phyloP scores from a whole-genome alignment of 2,329 filamentous ascomycete species.

The Aspergillus sp. region DNA sequence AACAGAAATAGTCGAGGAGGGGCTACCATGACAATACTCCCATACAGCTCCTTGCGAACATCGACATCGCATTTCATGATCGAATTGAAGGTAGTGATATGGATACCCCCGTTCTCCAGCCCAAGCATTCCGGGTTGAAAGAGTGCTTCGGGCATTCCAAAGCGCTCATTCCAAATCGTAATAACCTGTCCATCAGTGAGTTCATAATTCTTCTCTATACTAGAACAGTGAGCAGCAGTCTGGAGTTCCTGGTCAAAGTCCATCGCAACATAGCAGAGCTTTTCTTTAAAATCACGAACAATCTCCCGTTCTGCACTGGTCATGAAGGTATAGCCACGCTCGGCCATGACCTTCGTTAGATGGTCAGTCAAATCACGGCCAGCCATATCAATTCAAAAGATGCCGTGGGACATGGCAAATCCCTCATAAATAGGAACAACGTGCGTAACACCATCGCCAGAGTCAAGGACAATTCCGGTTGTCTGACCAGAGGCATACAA shows the following conservation, averaged over 20 bases:
- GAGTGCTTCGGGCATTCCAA: slow-evolving; percentile 98
- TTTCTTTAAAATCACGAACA: slow-evolving; percentile 99
- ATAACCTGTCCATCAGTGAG: slow-evolving; percentile 99
- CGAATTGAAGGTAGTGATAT: slow-evolving; percentile 99
- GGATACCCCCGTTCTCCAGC: slow-evolving; percentile 98
- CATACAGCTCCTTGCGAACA: slow-evolving; percentile 99
- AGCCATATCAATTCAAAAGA: slow-evolving; percentile 99
- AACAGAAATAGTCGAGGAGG: slow-evolving; percentile 2
- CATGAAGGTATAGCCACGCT: slow-evolving; percentile 99
- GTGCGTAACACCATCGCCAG: slow-evolving; percentile 99
- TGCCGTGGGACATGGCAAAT: slow-evolving; percentile 99
- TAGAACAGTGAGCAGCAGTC: slow-evolving; percentile 97
- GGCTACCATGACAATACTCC: slow-evolving; percentile 99
- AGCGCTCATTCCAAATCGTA: slow-evolving; percentile 99
- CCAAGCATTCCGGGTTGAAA: slow-evolving; percentile 98
- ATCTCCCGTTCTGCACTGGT: slow-evolving; percentile 99
- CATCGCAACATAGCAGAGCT: slow-evolving; percentile 99
- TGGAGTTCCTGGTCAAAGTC: slow-evolving; percentile 99
- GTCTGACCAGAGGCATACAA: slow-evolving; percentile 99
- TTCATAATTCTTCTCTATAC: slow-evolving; percentile 99
- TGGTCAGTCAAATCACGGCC: slow-evolving; percentile 99
- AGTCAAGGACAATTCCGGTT: slow-evolving; percentile 99
- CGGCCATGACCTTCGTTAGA: slow-evolving; percentile 99
- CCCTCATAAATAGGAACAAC: slow-evolving; percentile 99
- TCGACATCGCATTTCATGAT: slow-evolving; percentile 99